Percentiles rank a stretch among this genome's conserved stretches.
phyloP scores from a whole-genome alignment of 78 protist species.

The Planoprotostelium fungivorum region DNA sequence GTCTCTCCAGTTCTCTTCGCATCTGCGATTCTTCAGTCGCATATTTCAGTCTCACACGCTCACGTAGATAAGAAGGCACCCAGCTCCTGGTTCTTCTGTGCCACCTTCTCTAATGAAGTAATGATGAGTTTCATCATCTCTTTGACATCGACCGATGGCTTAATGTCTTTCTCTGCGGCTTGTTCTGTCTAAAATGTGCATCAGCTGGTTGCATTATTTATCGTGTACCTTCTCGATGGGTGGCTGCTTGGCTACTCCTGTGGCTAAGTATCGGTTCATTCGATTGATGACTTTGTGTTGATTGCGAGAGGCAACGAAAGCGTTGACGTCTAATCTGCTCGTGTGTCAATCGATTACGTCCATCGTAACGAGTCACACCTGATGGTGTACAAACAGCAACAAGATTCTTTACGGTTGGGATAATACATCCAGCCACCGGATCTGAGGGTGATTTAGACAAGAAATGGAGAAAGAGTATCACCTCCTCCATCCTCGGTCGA shows the following conservation, averaged over 20 bases:
- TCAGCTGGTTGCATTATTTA: too few species aligned
- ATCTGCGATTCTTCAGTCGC: background rate
- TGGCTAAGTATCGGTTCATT: background rate
- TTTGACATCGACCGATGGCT: too few species aligned
- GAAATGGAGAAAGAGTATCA: background rate
- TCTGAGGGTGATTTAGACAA: background rate
- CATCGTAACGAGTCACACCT: background rate
- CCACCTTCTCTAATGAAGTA: background rate
- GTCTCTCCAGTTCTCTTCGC: background rate
- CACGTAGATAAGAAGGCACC: background rate
- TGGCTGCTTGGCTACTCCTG: too few species aligned
- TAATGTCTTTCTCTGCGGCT: background rate
- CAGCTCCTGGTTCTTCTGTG: background rate
- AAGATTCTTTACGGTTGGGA: background rate
- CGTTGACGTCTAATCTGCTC: background rate
- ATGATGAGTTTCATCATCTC: too few species aligned
- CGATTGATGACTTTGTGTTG: background rate
- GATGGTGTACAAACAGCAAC: background rate
- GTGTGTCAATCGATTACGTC: too few species aligned
- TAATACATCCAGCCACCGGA: background rate
- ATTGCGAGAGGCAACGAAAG: background rate
- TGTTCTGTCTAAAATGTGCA: background rate
- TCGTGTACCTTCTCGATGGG: too few species aligned
- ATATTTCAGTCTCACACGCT: background rate
- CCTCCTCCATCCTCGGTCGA: background rate